phyloP scores from a whole-genome alignment of 495 filamentous ascomycete genomes.

The Aspergillus bridgeri region DNA sequence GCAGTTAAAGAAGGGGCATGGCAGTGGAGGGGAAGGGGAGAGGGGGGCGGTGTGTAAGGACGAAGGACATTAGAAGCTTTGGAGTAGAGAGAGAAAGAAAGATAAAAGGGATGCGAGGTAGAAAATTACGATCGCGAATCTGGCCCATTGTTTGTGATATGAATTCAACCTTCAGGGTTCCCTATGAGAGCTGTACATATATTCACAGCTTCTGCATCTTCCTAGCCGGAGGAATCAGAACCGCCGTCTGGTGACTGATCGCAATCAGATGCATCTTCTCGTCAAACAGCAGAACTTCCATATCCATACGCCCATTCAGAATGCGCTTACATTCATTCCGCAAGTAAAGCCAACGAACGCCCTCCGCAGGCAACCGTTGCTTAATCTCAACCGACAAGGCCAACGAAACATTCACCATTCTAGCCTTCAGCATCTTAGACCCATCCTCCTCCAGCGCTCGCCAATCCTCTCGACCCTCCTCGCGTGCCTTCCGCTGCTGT shows the following conservation, averaged over 20 bases:
- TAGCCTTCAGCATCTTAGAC: not conserved
- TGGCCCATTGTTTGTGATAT: not conserved
- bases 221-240: not conserved
- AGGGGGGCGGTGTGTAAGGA: too few relatives aligned
- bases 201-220: not conserved
- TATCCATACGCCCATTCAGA: not conserved
- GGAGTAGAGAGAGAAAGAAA: too few relatives aligned
- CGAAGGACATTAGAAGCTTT: too few relatives aligned
- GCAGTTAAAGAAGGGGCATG: too few relatives aligned
- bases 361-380: not conserved
- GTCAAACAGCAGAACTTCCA: not conserved
- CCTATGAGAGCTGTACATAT: not conserved
- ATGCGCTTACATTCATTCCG: not conserved
- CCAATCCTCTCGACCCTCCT: not conserved
- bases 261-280: not conserved
- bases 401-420: not conserved
- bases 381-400: not conserved
- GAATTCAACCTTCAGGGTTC: too few relatives aligned
- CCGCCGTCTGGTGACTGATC: not conserved
- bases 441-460: not conserved
- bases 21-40: too few relatives aligned
- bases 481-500: not conserved
- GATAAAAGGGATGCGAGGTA: too few relatives aligned
- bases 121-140: not conserved
- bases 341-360: slow-evolving; percentile 1